Evolutionary conservation across 495 filamentous ascomycete species (phyloP), one percentile per base, ranked within the genome.

Genomic region (Acidomyces sp.): DNA sequence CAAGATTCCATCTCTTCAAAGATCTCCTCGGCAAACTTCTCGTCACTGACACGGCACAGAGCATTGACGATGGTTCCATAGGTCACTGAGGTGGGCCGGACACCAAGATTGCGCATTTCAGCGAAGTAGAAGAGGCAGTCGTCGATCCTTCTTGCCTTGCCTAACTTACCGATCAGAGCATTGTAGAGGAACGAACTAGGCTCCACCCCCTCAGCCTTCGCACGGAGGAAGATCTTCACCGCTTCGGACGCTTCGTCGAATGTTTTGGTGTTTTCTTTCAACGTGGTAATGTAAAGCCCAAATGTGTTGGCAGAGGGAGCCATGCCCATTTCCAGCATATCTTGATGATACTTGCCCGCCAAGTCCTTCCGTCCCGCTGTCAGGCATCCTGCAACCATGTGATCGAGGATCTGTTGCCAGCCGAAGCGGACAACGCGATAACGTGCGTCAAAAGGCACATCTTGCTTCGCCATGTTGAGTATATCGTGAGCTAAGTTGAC

Each of bases 1-100:
- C 93, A 93, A 27, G 76, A 77, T 66, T 97, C 90, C 90, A 97
- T 97, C 66, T 97, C 92, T 51, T 95, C 84, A 58, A 97, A 96
- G 52, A 96, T 78, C 61, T 97, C 83, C 55, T 95, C 90, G 34
- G 90, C 90, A 55, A 95, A 93, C 39, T 86, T 85, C 62, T 96
- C 90, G 47, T 97, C 88, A 55, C 84, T 90, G 41, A 96, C 92
- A 44, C 90, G 86, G 67, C 86, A 94, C 4, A 96, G 74, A 25
- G 90, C 90, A 50, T 97, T 97, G 62, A 97, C 88, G 46, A 97
- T 82, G 21, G 90, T 97, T 47, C 90, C 90, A 54, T 96, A 97
- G 5, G 90, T 96, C 49, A 97, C 90, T 42, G 85, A 93, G 4
- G 90, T 97, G 2, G 90, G 90, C 50, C 86, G 85, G 53, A 96